These are phyloP conservation scores for Coccomyxa sp. DNA, from an alignment of 139 green algal species.

Conservation along the genomic window DNA sequence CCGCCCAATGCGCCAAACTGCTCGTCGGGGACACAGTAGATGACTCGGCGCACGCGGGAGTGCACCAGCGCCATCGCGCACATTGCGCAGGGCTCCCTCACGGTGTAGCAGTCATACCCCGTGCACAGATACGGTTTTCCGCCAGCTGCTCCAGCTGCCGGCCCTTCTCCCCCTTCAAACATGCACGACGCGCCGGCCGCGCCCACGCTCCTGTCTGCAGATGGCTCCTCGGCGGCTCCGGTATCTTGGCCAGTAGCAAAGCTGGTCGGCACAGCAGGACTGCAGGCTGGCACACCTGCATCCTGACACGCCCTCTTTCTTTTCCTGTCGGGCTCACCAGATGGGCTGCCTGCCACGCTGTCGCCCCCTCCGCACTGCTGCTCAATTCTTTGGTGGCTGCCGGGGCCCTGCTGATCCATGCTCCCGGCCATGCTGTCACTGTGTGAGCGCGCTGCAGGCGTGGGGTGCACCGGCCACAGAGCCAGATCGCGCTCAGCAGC, in stretches of 20 bases:
- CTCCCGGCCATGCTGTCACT: too few relatives aligned
- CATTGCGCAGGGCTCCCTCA: constrained; percentile 90
- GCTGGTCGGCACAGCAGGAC: too few relatives aligned
- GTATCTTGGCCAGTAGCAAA: too few relatives aligned
- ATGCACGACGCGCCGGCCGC: not conserved
- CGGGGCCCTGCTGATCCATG: too few relatives aligned
- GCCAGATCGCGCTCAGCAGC: constrained; percentile 53
- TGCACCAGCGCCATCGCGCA: constrained; percentile 94
- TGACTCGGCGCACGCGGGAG: constrained; percentile 65
- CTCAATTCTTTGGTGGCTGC: too few relatives aligned
- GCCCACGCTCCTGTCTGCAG: not conserved
- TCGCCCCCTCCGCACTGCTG: too few relatives aligned
- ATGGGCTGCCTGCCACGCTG: too few relatives aligned
- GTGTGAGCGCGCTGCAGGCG: too few relatives aligned
- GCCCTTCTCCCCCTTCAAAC: not conserved
- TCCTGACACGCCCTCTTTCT: too few relatives aligned
- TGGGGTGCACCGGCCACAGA: constrained; percentile 37
- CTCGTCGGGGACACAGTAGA: constrained; percentile 49
- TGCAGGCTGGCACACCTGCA: too few relatives aligned
- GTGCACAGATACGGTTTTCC: constrained; percentile 88
- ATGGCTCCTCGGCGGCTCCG: not conserved
- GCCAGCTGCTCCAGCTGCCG: not conserved
- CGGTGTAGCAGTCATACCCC: constrained; percentile 81
- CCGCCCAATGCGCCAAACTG: constrained; percentile 52
- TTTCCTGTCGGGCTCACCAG: too few relatives aligned